Conservation (phyloP, 2,329 filamentous ascomycete genomes). For the Elsinoe perseae region DNA sequence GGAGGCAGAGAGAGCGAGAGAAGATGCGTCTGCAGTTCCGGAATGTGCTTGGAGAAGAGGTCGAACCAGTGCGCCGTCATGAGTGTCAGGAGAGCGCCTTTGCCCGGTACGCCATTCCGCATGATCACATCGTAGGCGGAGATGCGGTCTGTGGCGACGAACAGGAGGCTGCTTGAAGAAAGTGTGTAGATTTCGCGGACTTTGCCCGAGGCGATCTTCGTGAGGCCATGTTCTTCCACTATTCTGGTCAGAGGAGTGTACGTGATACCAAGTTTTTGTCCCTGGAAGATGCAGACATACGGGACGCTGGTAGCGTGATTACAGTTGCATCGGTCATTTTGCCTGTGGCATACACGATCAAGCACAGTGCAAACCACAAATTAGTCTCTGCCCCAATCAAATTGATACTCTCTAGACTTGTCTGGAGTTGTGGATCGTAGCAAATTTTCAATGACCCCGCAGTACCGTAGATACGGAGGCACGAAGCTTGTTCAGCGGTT, state of each 20-base stretch:
- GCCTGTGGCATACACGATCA: no score
- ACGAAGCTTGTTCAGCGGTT: no score
- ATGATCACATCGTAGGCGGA: slow-evolving; percentile 93
- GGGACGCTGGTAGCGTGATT: not conserved
- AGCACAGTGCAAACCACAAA: no score
- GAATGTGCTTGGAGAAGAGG: slow-evolving; percentile 49
- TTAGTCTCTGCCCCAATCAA: no score
- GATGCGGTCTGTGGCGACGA: slow-evolving; percentile 82
- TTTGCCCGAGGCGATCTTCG: slow-evolving; percentile 56
- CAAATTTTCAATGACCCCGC: no score
- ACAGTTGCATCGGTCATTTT: no score
- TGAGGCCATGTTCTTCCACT: slow-evolving; percentile 28
- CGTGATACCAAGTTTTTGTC: no score
- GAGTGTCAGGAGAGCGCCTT: slow-evolving; percentile 59
- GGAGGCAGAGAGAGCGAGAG: slow-evolving; percentile 52
- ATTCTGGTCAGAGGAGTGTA: not conserved
- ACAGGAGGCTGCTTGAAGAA: slow-evolving; percentile 63
- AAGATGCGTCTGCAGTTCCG: slow-evolving; percentile 56
- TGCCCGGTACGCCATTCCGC: slow-evolving; percentile 64
- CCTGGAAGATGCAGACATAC: no score
- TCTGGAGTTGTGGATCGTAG: no score
- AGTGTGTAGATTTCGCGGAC: slow-evolving; percentile 75
- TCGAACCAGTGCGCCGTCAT: slow-evolving; percentile 63
- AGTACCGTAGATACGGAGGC: no score
- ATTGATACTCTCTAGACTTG: no score